Evolutionary conservation across 805 yeast species (phyloP).

Genomic region (Lachancea kluyveri): DNA sequence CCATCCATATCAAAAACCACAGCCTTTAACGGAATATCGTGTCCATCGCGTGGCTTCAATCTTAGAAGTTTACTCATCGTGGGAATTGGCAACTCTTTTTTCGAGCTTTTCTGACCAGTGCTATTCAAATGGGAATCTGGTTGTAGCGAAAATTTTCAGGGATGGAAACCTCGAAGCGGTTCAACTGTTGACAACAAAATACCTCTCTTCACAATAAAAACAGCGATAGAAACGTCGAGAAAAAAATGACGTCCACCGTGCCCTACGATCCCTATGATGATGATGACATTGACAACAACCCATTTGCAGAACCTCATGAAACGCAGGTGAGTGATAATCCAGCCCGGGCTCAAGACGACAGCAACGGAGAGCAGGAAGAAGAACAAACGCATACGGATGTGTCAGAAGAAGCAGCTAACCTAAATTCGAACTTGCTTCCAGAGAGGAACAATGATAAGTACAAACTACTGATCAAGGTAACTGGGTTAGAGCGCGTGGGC

Average conservation of each 20-base stretch:
- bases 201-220: constrained; percentile 1
- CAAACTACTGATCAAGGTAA: constrained; percentile 49
- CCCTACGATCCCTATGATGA: constrained; percentile 36
- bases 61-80: no score
- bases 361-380: constrained; percentile 2
- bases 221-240: constrained; percentile 7
- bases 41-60: constrained; percentile 6
- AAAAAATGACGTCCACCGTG: constrained; percentile 15
- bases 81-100: no score
- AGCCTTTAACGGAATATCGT: no score
- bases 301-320: constrained; percentile 47
- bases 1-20: constrained; percentile 79
- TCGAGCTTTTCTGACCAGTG: no score
- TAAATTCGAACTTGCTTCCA: constrained; percentile 9
- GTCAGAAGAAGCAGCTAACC: constrained; percentile 1
- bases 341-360: constrained; percentile 1
- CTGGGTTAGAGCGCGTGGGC: constrained; percentile 63
- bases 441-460: constrained; percentile 20
- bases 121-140: no score
- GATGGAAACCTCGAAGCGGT: no score
- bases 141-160: no score
- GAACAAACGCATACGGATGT: constrained; percentile 8
- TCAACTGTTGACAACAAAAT: no score
- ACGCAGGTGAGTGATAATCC: constrained; percentile 5
- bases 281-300: constrained; percentile 55